Percentiles rank a stretch among this genome's conserved stretches.
phyloP scores from a whole-genome alignment of 2,329 filamentous ascomycete species.

The Aspergillus pseudonomiae region DNA sequence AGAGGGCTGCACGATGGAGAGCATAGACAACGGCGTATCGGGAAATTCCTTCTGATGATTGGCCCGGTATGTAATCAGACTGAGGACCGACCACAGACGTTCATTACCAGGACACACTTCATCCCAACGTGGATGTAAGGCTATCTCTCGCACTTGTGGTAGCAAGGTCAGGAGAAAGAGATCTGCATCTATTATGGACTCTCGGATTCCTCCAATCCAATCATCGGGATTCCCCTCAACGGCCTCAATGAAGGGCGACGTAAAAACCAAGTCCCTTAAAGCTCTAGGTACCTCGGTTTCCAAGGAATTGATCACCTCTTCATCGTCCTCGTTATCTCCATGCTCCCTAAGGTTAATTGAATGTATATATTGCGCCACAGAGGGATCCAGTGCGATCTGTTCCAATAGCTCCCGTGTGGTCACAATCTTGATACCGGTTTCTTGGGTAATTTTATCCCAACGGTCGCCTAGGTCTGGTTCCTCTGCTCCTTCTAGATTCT shows the following conservation, averaged over 20 bases:
- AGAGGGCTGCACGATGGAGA: background rate
- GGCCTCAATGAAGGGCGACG: conserved; percentile 5
- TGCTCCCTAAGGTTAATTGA: conserved; percentile 1
- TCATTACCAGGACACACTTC: background rate
- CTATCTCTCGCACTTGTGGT: background rate
- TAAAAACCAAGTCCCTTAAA: background rate
- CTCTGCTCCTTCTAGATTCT: background rate
- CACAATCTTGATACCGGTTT: conserved; percentile 1
- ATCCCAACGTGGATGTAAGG: conserved; percentile 6
- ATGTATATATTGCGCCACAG: conserved; percentile 5
- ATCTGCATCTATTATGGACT: conserved; percentile 4
- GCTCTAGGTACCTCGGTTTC: background rate
- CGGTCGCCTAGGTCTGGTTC: background rate
- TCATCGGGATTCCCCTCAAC: background rate
- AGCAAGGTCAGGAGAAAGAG: conserved; percentile 11
- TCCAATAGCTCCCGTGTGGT: conserved; percentile 7
- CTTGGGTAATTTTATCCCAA: conserved; percentile 6
- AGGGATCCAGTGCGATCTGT: conserved; percentile 6
- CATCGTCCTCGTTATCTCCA: background rate
- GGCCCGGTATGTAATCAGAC: conserved; percentile 3
- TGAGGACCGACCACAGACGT: conserved; percentile 3
- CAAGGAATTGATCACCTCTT: background rate
- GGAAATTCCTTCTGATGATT: conserved; percentile 7
- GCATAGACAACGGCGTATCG: conserved; percentile 4
- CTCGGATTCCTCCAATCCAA: conserved; percentile 4